Percentiles rank a stretch among this genome's conserved stretches.
phyloP scores from a whole-genome alignment of 2,329 filamentous ascomycete genomes.

The Zymoseptoria pseudotritici region DNA sequence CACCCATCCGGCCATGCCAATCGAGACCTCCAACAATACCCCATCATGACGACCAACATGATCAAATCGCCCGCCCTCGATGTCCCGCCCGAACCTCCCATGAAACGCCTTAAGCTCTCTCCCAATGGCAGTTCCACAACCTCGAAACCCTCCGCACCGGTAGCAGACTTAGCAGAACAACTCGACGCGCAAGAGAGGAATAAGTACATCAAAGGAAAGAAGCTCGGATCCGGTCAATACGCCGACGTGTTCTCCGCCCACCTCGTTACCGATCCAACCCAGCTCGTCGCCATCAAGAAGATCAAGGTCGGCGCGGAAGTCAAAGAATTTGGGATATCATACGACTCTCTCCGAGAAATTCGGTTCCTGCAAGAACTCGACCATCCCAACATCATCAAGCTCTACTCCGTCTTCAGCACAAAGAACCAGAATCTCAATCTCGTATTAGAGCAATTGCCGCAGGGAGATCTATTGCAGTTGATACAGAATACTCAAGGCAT shows the following conservation, averaged over 20 bases:
- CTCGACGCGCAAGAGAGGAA: constrained; percentile 52
- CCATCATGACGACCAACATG: constrained; percentile 2
- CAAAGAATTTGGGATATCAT: constrained; percentile 74
- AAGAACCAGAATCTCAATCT: constrained; percentile 96
- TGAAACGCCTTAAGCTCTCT: constrained; percentile 26
- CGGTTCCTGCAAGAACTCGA: constrained; percentile 90
- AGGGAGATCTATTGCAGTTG: constrained; percentile 91
- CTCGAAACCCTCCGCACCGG: constrained; percentile 7
- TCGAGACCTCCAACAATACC: background rate
- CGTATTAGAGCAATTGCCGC: constrained; percentile 85
- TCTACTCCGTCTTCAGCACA: constrained; percentile 87
- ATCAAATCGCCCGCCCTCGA: constrained; percentile 27
- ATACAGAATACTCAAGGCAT: constrained; percentile 76
- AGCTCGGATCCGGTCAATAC: constrained; percentile 93
- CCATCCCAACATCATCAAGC: constrained; percentile 90
- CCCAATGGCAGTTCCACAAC: background rate
- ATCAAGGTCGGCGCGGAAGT: constrained; percentile 83
- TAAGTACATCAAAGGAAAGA: constrained; percentile 89
- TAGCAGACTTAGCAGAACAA: constrained; percentile 38
- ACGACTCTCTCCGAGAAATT: constrained; percentile 92
- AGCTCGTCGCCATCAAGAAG: constrained; percentile 85
- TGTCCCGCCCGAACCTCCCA: constrained; percentile 26
- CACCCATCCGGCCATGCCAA: background rate
- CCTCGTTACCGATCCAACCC: constrained; percentile 61
- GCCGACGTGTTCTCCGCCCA: constrained; percentile 90